A percentile compares a stretch with the other conserved stretches of the same genome.
Evolutionary conservation across 805 yeast species (phyloP).

Genomic region (Jamesozyma rosinii): DNA sequence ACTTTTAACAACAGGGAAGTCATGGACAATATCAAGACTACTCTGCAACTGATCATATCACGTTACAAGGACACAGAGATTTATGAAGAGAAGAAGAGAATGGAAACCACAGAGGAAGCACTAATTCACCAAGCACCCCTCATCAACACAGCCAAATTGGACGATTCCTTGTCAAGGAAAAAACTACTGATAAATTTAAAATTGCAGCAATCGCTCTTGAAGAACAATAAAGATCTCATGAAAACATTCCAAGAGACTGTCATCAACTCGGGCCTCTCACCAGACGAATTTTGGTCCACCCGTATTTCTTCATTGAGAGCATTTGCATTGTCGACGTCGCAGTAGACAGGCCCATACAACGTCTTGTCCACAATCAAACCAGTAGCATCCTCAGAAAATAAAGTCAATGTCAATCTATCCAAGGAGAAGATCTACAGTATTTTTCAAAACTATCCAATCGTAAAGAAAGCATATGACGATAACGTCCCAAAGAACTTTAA

Average conservation of each 20-base stretch:
- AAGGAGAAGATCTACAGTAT: conserved; percentile 83
- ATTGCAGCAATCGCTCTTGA: conserved; percentile 68
- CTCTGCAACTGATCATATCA: conserved; percentile 59
- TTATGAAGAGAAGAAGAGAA: conserved; percentile 32
- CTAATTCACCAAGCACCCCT: conserved; percentile 20
- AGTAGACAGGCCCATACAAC: conserved; percentile 86
- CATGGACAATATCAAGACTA: conserved; percentile 63
- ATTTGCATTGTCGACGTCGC: conserved; percentile 74
- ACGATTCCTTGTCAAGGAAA: conserved; percentile 43
- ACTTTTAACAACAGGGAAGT: conserved; percentile 63
- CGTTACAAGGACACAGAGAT: conserved; percentile 47
- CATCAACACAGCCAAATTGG: conserved; percentile 32
- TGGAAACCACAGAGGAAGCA: conserved; percentile 8
- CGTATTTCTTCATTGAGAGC: conserved; percentile 73
- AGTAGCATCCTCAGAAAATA: conserved; percentile 84
- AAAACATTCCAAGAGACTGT: conserved; percentile 82
- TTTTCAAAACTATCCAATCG: conserved; percentile 88
- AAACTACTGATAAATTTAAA: conserved; percentile 60
- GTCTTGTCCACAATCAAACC: conserved; percentile 91
- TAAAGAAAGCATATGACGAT: conserved; percentile 79
- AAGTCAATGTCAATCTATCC: conserved; percentile 86
- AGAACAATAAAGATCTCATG: conserved; percentile 60
- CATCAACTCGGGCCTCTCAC: conserved; percentile 63
- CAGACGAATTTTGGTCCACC: conserved; percentile 80
- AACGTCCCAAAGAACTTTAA: conserved; percentile 72